Evolutionary conservation across 164 flowering plant species (phyloP), one percentile per base, ranked within the genome.

Genomic region (Malania oleifera): DNA sequence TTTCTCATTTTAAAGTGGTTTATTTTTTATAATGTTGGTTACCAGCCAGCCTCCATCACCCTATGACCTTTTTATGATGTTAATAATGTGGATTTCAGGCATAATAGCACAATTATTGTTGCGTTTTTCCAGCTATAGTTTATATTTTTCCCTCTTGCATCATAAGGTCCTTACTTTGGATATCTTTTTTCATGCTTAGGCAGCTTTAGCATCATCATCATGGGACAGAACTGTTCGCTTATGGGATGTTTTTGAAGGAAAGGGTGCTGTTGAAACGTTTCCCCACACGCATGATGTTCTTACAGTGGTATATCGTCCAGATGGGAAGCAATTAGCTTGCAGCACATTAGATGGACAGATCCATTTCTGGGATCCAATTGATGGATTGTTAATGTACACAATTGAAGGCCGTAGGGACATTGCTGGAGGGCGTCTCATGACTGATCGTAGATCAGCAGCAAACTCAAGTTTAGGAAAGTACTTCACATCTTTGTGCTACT

Each of bases 401-500:
- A 91, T 95, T 65, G 99, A 95, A 64, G 99, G 99, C 15, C 89
- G 95, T 9, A 80, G 96, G 63, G 99, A 95, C 72, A 85, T 95
- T 64, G 83, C 97, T 62, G 97, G 97, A 53, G 99, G 99, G 1
- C 91, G 99, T 45, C 83, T 85, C 48, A 84, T 89, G 96, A 88
- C 95, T 61, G 99, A 95, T 69, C 91, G 99, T 25, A 79, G 96
- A 67, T 76, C 99, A 35, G 92, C 97, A 25, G 93, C 91, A 57
- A 91, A 85, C 62, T 95, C 97, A 58, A 86, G 75, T 72, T 77
- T 90, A 1, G 96, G 96, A 38, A 95, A 95, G 70, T 89, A 64
- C 77, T 95, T 95, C 75, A 91, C 97, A 51, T 88, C 78, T 43
- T 76, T 95, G 58, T 88, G 90, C 63, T 95, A 91, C 63, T 88